Percentiles rank a stretch among this genome's conserved stretches.
These are phyloP conservation scores for Ceratobasidium sp. DNA, from an alignment of 1,284 basidiomycete genomes.

Conservation along the genomic window DNA sequence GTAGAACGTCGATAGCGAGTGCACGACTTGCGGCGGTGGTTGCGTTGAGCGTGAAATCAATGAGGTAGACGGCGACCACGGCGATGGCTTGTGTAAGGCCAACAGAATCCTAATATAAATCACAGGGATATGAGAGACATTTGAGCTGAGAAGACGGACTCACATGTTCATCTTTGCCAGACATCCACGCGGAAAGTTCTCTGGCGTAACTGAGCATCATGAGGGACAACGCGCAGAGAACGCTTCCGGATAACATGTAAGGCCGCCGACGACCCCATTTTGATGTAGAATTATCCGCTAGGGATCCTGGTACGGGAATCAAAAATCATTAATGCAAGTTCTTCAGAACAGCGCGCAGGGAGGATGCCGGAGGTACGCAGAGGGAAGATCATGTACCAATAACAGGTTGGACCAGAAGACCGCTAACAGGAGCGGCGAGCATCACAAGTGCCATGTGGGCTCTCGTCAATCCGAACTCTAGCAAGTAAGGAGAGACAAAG, in stretches of 20 bases:
- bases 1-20: constrained; percentile 60
- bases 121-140: constrained; percentile 22
- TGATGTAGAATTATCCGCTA: constrained; percentile 90
- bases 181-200: constrained; percentile 69
- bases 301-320: constrained; percentile 61
- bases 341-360: no score
- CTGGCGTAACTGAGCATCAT: constrained; percentile 87
- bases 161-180: constrained; percentile 2
- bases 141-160: neutral
- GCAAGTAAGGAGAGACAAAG: constrained; percentile 91
- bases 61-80: constrained; percentile 84
- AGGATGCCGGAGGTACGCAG: no score
- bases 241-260: constrained; percentile 79
- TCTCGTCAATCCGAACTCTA: constrained; percentile 89
- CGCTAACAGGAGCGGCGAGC: constrained; percentile 91
- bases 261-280: constrained; percentile 85
- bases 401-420: constrained; percentile 90
- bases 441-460: constrained; percentile 93
- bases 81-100: constrained; percentile 75
- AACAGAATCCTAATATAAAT: constrained; percentile 21
- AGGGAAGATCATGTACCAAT: constrained; percentile 68
- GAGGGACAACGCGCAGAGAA: constrained; percentile 76
- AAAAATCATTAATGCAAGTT: no score
- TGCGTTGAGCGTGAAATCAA: constrained; percentile 95
- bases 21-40: constrained; percentile 62